Percentiles rank a stretch among this genome's conserved stretches.
These are phyloP conservation scores for Purpureocillium lavendulum DNA, from an alignment of 2,329 filamentous ascomycete genomes.

Conservation along the genomic window DNA sequence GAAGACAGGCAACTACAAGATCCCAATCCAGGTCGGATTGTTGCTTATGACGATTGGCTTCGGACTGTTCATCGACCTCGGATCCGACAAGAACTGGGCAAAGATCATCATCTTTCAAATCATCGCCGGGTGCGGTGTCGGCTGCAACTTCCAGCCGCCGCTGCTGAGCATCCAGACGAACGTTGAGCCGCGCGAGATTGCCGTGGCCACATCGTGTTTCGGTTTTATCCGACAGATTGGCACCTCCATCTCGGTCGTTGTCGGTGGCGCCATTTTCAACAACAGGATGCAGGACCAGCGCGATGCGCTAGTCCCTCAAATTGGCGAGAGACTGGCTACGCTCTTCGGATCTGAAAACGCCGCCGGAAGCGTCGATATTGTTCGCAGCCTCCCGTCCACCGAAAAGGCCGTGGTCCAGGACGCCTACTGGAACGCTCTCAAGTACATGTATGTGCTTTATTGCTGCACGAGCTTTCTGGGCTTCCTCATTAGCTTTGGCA, in stretches of 20 bases:
- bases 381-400: constrained; percentile 39
- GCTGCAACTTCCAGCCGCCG: constrained; percentile 61
- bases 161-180: constrained; percentile 60
- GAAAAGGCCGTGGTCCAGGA: constrained; percentile 33
- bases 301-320: constrained; percentile 33
- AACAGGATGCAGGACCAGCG: constrained; percentile 59
- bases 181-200: constrained; percentile 54
- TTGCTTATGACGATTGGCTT: constrained; percentile 54
- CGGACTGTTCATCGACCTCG: constrained; percentile 55
- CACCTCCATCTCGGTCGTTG: constrained; percentile 58
- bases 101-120: constrained; percentile 55
- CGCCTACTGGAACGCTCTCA: constrained; percentile 41
- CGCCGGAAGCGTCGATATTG: constrained; percentile 49
- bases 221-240: constrained; percentile 61
- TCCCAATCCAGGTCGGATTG: constrained; percentile 51
- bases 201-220: constrained; percentile 59
- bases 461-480: constrained; percentile 39
- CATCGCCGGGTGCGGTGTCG: constrained; percentile 54
- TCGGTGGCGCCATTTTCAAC: constrained; percentile 73
- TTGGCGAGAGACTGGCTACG: constrained; percentile 41
- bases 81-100: constrained; percentile 42
- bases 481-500: constrained; percentile 35
- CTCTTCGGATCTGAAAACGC: constrained; percentile 51
- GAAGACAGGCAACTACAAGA: constrained; percentile 58
- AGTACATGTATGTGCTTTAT: constrained; percentile 51